Conservation (phyloP, 2,329 filamentous ascomycete genomes). For the Niveomyces coronatus region DNA sequence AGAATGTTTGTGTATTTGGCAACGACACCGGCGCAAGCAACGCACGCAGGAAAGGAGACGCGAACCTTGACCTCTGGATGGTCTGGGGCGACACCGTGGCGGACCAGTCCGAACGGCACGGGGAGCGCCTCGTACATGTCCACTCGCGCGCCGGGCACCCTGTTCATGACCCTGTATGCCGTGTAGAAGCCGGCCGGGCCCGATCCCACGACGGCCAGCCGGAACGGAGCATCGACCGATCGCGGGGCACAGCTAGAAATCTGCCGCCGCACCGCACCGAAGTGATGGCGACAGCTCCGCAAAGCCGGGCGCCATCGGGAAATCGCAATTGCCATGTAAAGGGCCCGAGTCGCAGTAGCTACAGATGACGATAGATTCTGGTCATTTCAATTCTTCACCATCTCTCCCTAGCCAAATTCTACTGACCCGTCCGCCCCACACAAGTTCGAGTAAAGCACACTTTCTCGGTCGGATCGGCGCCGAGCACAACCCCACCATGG, state of each 20-base stretch:
- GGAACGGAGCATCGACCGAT: slow-evolving; percentile 44
- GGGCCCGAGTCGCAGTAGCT: too few relatives aligned
- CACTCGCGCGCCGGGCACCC: slow-evolving; percentile 59
- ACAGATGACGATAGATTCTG: too few relatives aligned
- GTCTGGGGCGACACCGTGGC: slow-evolving; percentile 95
- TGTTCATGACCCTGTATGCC: slow-evolving; percentile 72
- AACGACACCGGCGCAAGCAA: too few relatives aligned
- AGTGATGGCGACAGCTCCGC: neutral
- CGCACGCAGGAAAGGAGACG: neutral
- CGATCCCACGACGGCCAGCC: slow-evolving; percentile 82
- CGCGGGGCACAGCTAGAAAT: slow-evolving; percentile 10
- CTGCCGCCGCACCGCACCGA: neutral
- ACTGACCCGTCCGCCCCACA: too few relatives aligned
- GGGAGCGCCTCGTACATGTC: slow-evolving; percentile 97
- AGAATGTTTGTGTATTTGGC: neutral
- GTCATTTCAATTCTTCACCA: too few relatives aligned
- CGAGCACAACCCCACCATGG: too few relatives aligned
- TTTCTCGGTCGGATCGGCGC: too few relatives aligned
- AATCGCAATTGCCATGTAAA: neutral
- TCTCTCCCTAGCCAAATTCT: too few relatives aligned
- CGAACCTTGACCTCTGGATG: slow-evolving; percentile 94
- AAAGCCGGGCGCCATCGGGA: slow-evolving; percentile 1
- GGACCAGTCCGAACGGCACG: slow-evolving; percentile 82
- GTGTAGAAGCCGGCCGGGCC: slow-evolving; percentile 96
- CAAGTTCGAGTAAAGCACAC: too few relatives aligned